Evolutionary conservation across 805 yeast genomes (phyloP), one percentile per base, ranked within the genome.

Genomic region (Zygotorulaspora sp.): DNA sequence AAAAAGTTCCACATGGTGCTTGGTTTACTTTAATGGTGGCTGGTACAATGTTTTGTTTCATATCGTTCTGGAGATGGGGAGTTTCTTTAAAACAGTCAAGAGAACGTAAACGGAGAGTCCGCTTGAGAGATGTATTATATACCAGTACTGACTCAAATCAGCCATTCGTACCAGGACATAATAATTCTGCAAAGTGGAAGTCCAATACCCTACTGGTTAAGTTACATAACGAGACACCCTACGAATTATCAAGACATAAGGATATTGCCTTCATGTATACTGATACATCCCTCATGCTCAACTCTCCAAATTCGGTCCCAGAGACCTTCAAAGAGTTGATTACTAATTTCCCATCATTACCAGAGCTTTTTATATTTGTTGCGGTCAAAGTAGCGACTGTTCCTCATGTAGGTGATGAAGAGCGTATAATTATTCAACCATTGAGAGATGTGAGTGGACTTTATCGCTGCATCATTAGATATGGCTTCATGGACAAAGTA

Each of bases 11-110:
- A 0, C 74, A 72, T 43, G 83, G 81, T 25, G 83, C 80, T 1
- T 77, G 82, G 83, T 75, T 76, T 49, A 76, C 82, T 1, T 54
- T 77, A 21, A 58, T 69, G 61, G 63, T 74, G 53, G 53, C 74
- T 6, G 58, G 53, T 2, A n/a, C 72, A 3, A 50, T 63, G 29
- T 58, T 65, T 41, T 25, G 40, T 0, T 68, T 70, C 39, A 61
- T 75, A 26, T 30, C 57, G 4, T 58, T 65, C 40, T 75, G 80
- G 80, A 62, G 76, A 50, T 72, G 72, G 70, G 55, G 61, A 19
- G 58, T 77, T 34, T 53, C 65, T 24, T 55, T 61, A 43, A 65
- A 68, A 35, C 64, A 70, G 18, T 57, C 63, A 29, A 52, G 64
- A 24, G 75, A 73, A 35, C 56, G 57, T 32, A 44, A 48, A 12